These are phyloP conservation scores for Panellus pusillus DNA, from an alignment of 768 basidiomycete genomes.

Conservation along the genomic window DNA sequence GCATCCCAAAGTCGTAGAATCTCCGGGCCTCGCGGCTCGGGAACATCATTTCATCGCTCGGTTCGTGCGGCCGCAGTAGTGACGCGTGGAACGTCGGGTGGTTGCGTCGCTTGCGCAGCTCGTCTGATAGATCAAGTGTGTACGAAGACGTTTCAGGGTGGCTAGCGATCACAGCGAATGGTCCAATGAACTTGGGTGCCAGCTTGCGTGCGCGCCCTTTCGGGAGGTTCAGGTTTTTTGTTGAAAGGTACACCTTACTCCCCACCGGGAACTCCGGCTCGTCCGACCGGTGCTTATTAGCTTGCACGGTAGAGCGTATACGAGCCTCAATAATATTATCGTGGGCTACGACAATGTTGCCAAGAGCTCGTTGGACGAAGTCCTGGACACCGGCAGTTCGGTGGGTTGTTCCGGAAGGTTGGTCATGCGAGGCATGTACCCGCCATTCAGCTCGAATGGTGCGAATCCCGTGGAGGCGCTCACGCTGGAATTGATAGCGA, in stretches of 20 bases:
- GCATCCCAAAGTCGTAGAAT: slow-evolving; percentile 37
- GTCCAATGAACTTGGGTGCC: slow-evolving; percentile 39
- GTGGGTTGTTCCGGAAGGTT: not conserved
- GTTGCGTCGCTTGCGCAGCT: slow-evolving; percentile 28
- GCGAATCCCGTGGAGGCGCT: slow-evolving; percentile 35
- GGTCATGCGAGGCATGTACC: slow-evolving; percentile 29
- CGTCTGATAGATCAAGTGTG: slow-evolving; percentile 27
- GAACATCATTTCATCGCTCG: slow-evolving; percentile 36
- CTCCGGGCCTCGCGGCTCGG: slow-evolving; percentile 27
- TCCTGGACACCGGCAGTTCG: slow-evolving; percentile 21
- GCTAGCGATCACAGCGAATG: slow-evolving; percentile 27
- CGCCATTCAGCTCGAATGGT: slow-evolving; percentile 31
- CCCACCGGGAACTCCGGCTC: slow-evolving; percentile 23
- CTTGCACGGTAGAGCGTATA: slow-evolving; percentile 29
- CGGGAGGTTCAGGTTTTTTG: slow-evolving; percentile 34
- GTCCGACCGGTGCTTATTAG: slow-evolving; percentile 25
- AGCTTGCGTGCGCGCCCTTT: slow-evolving; percentile 36
- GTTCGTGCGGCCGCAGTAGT: slow-evolving; percentile 28
- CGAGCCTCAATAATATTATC: slow-evolving; percentile 37
- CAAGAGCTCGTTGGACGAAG: slow-evolving; percentile 27
- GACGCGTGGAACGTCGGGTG: slow-evolving; percentile 37
- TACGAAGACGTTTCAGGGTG: slow-evolving; percentile 28
- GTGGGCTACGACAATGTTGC: slow-evolving; percentile 32
- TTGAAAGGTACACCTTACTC: slow-evolving; percentile 36
- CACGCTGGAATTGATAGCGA: slow-evolving; percentile 26